phyloP scores from a whole-genome alignment of 352 stramenopile species.

The Saprolegnia parasitica region DNA sequence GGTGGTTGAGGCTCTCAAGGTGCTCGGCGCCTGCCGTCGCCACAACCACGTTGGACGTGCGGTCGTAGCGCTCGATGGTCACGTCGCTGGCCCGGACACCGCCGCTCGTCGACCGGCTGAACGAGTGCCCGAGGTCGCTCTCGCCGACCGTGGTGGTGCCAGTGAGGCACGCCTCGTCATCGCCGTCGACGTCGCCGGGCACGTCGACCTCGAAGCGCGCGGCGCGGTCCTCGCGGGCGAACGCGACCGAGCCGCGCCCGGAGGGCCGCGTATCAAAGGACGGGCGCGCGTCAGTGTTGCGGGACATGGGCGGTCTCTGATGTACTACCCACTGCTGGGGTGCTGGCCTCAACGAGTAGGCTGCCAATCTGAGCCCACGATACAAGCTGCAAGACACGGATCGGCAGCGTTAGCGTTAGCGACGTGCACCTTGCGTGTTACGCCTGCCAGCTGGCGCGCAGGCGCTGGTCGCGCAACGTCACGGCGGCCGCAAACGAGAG shows the following conservation, averaged over 20 bases:
- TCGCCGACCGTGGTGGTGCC: not conserved
- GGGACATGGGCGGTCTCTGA: not conserved
- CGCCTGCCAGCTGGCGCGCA: too few species aligned
- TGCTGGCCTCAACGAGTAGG: too few species aligned
- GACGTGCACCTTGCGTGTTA: too few species aligned
- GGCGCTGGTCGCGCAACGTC: too few species aligned
- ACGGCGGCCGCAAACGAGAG: too few species aligned
- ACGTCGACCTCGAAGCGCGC: slow-evolving; percentile 28
- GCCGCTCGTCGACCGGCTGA: too few species aligned
- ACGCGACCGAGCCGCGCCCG: slow-evolving; percentile 14
- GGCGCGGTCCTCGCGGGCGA: slow-evolving; percentile 19
- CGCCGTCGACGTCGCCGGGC: not conserved
- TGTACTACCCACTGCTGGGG: not conserved
- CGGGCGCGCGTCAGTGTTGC: too few species aligned
- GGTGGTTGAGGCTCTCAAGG: slow-evolving; percentile 3
- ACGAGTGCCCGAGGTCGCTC: not conserved
- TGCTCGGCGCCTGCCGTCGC: not conserved
- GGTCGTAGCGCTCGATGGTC: slow-evolving; percentile 2
- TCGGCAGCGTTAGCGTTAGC: too few species aligned
- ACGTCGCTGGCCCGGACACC: not conserved
- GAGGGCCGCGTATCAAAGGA: not conserved
- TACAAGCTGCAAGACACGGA: too few species aligned
- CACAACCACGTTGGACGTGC: not conserved
- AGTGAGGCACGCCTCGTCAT: not conserved
- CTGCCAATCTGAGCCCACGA: too few species aligned